These are phyloP conservation scores for Penicillium sp. DNA, from an alignment of 2,329 filamentous ascomycete species.

Conservation along the genomic window DNA sequence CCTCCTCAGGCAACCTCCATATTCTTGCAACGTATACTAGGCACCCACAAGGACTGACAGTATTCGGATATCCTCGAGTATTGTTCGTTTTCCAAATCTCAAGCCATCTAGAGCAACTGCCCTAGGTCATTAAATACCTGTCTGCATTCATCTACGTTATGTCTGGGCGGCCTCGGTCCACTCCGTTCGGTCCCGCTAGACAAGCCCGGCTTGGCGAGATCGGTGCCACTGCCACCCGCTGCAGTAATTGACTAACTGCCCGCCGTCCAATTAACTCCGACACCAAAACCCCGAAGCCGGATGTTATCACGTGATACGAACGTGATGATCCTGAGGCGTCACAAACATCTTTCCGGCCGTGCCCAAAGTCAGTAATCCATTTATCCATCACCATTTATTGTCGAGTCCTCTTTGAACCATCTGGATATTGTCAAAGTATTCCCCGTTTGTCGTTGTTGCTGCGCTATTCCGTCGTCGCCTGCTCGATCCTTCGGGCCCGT, in stretches of 20 bases:
- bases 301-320: constrained; percentile 23
- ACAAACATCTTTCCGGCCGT: constrained; percentile 18
- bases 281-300: constrained; percentile 18
- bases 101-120: no score
- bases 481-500: constrained; percentile 28
- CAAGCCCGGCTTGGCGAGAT: not conserved
- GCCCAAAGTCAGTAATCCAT: not conserved
- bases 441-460: constrained; percentile 11
- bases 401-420: constrained; percentile 4
- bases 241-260: not conserved
- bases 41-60: not conserved
- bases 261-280: constrained; percentile 19
- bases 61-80: not conserved
- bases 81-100: no score
- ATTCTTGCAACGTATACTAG: not conserved
- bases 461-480: constrained; percentile 13
- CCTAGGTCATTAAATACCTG: no score
- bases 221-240: not conserved
- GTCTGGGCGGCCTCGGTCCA: not conserved
- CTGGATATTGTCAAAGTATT: constrained; percentile 2
- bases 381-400: not conserved
- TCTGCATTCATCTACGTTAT: not conserved
- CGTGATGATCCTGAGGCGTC: constrained; percentile 19
- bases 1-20: not conserved
- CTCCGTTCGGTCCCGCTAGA: constrained; percentile 1